A percentile compares a stretch with the other conserved stretches of the same genome.
phyloP scores from a whole-genome alignment of 768 basidiomycete genomes.

The Fomitopsis serialis region DNA sequence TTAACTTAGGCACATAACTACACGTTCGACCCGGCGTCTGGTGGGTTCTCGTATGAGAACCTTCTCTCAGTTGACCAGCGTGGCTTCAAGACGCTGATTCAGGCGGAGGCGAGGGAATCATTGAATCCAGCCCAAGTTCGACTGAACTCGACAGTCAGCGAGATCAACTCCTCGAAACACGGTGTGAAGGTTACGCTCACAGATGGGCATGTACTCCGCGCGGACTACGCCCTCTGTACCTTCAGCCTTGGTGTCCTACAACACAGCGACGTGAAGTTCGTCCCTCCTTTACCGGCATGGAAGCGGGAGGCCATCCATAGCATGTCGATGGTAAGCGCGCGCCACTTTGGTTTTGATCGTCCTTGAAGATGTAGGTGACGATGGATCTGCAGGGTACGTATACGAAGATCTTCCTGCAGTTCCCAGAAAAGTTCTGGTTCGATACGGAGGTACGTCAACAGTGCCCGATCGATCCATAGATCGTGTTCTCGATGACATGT shows the following conservation, averaged over 20 bases:
- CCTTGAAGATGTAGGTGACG: neutral
- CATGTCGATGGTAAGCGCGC: conserved; percentile 46
- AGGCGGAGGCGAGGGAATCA: conserved; percentile 52
- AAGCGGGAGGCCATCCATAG: conserved; percentile 59
- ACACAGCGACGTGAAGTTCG: conserved; percentile 51
- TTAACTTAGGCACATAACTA: conserved; percentile 54
- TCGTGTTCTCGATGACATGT: neutral
- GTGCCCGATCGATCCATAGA: neutral
- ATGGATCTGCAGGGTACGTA: conserved; percentile 38
- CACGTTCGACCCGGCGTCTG: conserved; percentile 44
- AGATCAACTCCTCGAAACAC: conserved; percentile 38
- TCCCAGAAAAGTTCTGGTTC: conserved; percentile 57
- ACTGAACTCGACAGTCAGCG: conserved; percentile 45
- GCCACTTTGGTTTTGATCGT: neutral
- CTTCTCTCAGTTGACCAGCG: conserved; percentile 53
- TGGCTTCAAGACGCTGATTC: conserved; percentile 54
- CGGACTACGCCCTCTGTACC: conserved; percentile 58
- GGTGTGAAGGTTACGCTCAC: conserved; percentile 43
- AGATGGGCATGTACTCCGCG: conserved; percentile 38
- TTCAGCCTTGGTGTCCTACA: conserved; percentile 72
- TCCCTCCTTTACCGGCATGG: conserved; percentile 49
- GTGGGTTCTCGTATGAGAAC: conserved; percentile 55
- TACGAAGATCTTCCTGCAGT: conserved; percentile 65
- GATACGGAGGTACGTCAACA: conserved; percentile 31
- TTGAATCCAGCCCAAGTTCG: conserved; percentile 40